These are phyloP conservation scores for Aaosphaeria pasadenensis DNA, from an alignment of 2,329 filamentous ascomycete genomes.

Conservation along the genomic window DNA sequence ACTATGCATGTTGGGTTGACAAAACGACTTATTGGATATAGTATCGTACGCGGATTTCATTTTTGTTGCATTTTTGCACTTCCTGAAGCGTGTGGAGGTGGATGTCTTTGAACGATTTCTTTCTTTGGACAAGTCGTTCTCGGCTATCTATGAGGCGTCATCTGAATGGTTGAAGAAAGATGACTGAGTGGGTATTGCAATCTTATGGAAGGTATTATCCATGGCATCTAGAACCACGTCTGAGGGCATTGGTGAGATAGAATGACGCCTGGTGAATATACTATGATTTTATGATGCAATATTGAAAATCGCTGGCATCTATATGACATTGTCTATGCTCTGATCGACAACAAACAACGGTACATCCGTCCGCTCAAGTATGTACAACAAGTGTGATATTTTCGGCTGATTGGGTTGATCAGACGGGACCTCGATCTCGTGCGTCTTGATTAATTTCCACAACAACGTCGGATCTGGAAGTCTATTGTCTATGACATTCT, in stretches of 20 bases:
- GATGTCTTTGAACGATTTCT: slow-evolving; percentile 40
- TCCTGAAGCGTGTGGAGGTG: slow-evolving; percentile 36
- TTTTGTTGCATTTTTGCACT: slow-evolving; percentile 50
- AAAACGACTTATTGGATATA: slow-evolving; percentile 1
- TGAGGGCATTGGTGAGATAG: neutral
- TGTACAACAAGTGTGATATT: slow-evolving; percentile 39
- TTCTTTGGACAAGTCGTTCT: slow-evolving; percentile 37
- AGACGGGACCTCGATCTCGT: slow-evolving; percentile 16
- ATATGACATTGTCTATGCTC: neutral
- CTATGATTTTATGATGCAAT: neutral
- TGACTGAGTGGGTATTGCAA: slow-evolving; percentile 14
- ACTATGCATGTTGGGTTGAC: slow-evolving; percentile 16
- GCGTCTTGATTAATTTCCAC: slow-evolving; percentile 36
- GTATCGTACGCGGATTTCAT: slow-evolving; percentile 50
- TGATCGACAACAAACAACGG: neutral
- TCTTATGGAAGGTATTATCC: neutral
- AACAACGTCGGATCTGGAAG: slow-evolving; percentile 37
- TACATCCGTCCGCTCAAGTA: slow-evolving; percentile 33
- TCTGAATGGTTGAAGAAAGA: slow-evolving; percentile 40
- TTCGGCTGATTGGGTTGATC: slow-evolving; percentile 32
- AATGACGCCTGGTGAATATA: neutral
- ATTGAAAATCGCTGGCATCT: neutral
- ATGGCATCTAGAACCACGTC: neutral
- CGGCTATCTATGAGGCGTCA: slow-evolving; percentile 38
- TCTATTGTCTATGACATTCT: slow-evolving; percentile 21